Percentiles rank a stretch among this genome's conserved stretches.
phyloP scores from a whole-genome alignment of 192 early-diverging fungal genomes.

The Phlyctochytrium arcticum region DNA sequence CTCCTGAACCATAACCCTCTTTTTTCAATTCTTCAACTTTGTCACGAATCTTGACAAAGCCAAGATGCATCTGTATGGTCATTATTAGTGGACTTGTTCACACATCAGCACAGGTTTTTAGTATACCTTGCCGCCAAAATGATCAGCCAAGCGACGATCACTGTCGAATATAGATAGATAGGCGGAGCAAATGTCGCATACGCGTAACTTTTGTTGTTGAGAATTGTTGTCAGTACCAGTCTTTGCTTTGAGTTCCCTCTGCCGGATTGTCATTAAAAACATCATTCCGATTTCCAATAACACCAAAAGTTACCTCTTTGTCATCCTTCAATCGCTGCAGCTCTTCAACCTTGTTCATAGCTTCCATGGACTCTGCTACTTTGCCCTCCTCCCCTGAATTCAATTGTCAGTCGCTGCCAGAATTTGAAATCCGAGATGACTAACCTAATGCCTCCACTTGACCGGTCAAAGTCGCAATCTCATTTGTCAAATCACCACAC shows the following conservation, averaged over 20 bases:
- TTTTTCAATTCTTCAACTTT: conserved; percentile 43
- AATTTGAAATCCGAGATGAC: not conserved
- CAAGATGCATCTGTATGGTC: conserved; percentile 46
- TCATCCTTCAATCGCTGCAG: conserved; percentile 37
- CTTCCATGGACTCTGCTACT: conserved; percentile 40
- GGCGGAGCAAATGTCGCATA: conserved; percentile 53
- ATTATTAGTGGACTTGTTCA: not conserved
- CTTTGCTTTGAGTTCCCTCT: conserved; percentile 40
- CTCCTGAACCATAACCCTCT: conserved; percentile 7
- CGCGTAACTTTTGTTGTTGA: conserved; percentile 53
- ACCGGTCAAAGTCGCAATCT: conserved; percentile 35
- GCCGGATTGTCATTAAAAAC: too few species aligned
- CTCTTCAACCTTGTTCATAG: conserved; percentile 40
- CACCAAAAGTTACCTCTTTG: conserved; percentile 34
- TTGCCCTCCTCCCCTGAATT: conserved; percentile 45
- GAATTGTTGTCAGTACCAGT: conserved; percentile 37
- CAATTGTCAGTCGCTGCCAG: not conserved
- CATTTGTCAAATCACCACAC: conserved; percentile 28
- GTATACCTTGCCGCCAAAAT: conserved; percentile 43
- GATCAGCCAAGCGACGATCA: conserved; percentile 40
- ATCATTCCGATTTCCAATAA: too few species aligned
- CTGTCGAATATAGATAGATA: conserved; percentile 50
- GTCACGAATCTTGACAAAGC: conserved; percentile 49
- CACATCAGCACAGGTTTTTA: not conserved
- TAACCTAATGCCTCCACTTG: conserved; percentile 44